These are phyloP conservation scores for Leucaena leucocephala DNA, from an alignment of 306 rosid species.

Conservation along the genomic window DNA sequence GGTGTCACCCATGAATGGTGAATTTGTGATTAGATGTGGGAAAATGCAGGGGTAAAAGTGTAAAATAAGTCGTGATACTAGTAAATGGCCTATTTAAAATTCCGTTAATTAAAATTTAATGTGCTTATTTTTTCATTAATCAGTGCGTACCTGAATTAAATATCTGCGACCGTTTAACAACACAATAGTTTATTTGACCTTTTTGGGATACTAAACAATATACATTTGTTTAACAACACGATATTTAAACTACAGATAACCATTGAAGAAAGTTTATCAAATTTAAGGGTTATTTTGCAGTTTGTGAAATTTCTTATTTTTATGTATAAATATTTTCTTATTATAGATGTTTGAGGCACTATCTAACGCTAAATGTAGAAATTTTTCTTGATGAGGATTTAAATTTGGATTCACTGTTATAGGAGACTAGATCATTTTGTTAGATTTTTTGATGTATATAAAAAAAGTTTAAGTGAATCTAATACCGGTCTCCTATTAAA, in stretches of 20 bases:
- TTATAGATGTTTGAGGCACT: no score
- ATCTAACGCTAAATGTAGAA: no score
- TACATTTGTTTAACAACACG: no score
- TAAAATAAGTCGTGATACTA: neutral
- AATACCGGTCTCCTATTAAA: no score
- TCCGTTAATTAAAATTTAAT: constrained; percentile 7
- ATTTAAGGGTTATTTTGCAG: neutral
- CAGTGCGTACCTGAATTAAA: neutral
- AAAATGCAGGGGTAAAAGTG: neutral
- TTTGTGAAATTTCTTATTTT: no score
- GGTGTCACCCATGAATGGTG: neutral
- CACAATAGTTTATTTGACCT: neutral
- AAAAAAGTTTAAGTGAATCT: no score
- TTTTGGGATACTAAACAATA: neutral
- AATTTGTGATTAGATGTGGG: neutral
- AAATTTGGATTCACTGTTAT: no score
- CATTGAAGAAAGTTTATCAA: neutral
- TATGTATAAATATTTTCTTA: no score
- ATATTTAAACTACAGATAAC: no score
- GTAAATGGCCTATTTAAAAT: neutral
- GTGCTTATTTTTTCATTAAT: neutral
- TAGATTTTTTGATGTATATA: no score
- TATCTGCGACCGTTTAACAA: neutral
- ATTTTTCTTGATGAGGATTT: no score
- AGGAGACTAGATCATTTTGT: no score